Evolutionary conservation across 805 yeast species (phyloP), one percentile per base, ranked within the genome.

Genomic region (Barnettozyma populi): DNA sequence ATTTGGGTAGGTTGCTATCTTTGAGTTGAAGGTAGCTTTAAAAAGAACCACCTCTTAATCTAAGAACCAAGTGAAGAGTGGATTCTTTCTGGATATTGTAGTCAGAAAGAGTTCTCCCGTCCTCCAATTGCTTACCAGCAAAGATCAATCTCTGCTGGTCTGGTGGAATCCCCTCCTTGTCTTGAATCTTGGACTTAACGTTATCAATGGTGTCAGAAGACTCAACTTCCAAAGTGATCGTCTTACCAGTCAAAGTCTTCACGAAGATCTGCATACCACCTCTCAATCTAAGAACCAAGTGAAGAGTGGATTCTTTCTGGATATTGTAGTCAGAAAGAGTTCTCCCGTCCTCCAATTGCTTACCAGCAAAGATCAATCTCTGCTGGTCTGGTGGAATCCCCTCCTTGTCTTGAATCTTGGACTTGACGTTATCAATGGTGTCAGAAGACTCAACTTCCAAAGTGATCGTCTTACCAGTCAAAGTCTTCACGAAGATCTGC

Each of bases 371-470:
- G 29, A 90, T 90, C 69, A 92, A 84, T 79, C 98, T 86, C 79
- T 90, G 97, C 75, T 90, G 97, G 77, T 90, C 97, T 66, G 97
- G 97, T 73, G 97, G 97, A 63, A 90, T 90, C 70, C 97, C 97
- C 75, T 90, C 97, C 82, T 90, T 90, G 82, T 90, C 95, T 76
- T 88, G 95, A 73, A 89, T 90, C 84, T 90, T 90, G 72, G 90
- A 76, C 75, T 87, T 89, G 66, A 89, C 96, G 58, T 87, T 87
- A 74, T 89, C 96, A 65, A 90, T 89, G 70, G 96, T 88, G 83
- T 89, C 96, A 65, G 95, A 86, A 61, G 96, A 88, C 82, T 90
- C 97, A 71, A 90, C 97, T 80, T 90, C 96, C 66, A 89, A 83
- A 79, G 96, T 89, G 76, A 90, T 89, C 67, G 97, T 84, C 84